A percentile compares a stretch with the other conserved stretches of the same genome.
Evolutionary conservation across 441 rosid species (phyloP).

Genomic region (Raphanus hybrid): DNA sequence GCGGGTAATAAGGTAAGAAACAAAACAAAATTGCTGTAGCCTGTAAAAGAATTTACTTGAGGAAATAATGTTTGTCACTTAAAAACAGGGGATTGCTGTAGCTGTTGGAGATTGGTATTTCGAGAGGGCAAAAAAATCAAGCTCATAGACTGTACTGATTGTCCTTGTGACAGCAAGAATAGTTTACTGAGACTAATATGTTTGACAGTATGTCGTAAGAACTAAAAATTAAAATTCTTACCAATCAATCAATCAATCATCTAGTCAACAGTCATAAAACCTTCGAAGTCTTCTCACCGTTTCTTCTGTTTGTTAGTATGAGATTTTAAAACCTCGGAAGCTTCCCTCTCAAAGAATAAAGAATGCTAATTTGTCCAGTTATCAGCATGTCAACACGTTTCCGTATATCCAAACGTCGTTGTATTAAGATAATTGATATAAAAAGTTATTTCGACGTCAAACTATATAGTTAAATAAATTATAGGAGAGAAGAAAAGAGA

Average conservation of each 20-base stretch:
- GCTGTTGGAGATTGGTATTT: slow-evolving; percentile 96
- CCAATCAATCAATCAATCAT: background rate
- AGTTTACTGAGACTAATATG: background rate
- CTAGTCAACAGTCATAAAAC: background rate
- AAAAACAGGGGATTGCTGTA: slow-evolving; percentile 71
- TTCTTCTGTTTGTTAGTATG: background rate
- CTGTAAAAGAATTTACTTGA: too few species aligned
- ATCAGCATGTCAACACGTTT: slow-evolving; percentile 11
- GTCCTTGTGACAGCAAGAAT: slow-evolving; percentile 43
- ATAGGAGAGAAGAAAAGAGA: slow-evolving; percentile 3
- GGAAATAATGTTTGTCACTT: slow-evolving; percentile 1
- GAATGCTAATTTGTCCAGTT: background rate
- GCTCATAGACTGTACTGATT: slow-evolving; percentile 45
- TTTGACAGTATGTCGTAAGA: background rate
- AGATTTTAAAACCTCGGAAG: slow-evolving; percentile 1
- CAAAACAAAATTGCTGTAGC: too few species aligned
- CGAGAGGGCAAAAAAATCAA: slow-evolving; percentile 51
- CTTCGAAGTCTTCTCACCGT: background rate
- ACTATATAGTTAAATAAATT: background rate
- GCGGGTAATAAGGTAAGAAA: slow-evolving; percentile 59
- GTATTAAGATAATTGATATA: background rate
- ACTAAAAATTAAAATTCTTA: background rate
- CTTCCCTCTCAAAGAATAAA: slow-evolving; percentile 7
- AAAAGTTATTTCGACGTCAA: background rate
- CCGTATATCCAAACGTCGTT: slow-evolving; percentile 8